Evolutionary conservation across 2,329 filamentous ascomycete species (phyloP).

Genomic region (Ceratocystis albifundus): DNA sequence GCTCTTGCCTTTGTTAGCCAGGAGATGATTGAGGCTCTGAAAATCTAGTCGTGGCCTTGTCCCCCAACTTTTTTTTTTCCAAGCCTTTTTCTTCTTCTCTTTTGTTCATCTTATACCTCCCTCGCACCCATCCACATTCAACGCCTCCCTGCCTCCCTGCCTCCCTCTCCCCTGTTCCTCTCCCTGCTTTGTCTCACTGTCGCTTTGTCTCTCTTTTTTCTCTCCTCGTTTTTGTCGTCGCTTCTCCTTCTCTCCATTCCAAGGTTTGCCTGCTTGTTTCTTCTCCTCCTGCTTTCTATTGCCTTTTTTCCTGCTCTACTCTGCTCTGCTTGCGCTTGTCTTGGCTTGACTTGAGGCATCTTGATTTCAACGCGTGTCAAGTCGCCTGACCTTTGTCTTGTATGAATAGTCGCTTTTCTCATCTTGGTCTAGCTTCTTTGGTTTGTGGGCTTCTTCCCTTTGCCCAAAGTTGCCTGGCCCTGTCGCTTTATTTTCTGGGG

Average conservation of each 20-base stretch:
- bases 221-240: neutral
- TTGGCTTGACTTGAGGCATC: neutral
- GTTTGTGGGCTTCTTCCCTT: neutral
- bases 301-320: neutral
- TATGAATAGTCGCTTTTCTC: constrained; percentile 10
- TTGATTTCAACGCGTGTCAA: neutral
- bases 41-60: neutral
- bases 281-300: neutral
- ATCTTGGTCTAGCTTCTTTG: neutral
- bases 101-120: neutral
- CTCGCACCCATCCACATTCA: no score
- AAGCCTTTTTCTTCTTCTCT: neutral
- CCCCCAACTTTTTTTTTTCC: neutral
- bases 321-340: neutral
- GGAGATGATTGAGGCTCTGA: no score
- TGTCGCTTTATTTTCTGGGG: constrained; percentile 8
- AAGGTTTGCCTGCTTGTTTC: neutral
- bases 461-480: neutral
- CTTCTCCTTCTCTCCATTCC: neutral
- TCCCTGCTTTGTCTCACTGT: neutral
- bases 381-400: constrained; percentile 11
- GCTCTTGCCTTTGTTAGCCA: neutral
- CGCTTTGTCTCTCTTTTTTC: neutral
- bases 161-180: neutral
- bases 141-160: neutral